Conservation (phyloP, 2,329 filamentous ascomycete genomes). For the Cordyceps fumosorosea region DNA sequence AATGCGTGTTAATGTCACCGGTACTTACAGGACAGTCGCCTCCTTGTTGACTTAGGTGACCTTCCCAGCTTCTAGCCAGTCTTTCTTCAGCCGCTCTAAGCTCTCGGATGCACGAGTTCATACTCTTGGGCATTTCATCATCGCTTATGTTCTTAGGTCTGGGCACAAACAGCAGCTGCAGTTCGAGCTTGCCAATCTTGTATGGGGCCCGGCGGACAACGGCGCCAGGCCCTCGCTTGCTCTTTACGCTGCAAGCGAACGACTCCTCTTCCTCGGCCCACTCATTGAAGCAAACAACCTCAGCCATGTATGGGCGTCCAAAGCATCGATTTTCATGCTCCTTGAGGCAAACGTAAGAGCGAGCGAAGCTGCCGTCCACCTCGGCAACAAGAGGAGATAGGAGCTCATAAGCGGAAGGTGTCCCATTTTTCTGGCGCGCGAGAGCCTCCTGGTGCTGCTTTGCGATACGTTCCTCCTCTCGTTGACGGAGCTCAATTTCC, state of each 20-base stretch:
- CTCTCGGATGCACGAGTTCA: conserved; percentile 93
- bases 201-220: conserved; percentile 86
- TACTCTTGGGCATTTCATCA: conserved; percentile 98
- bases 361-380: conserved; percentile 81
- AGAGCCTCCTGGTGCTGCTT: conserved; percentile 58
- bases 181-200: conserved; percentile 86
- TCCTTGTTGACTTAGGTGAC: conserved; percentile 89
- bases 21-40: conserved; percentile 88
- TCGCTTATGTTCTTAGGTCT: conserved; percentile 81
- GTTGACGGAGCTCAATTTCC: conserved; percentile 79
- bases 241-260: conserved; percentile 83
- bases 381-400: conserved; percentile 79
- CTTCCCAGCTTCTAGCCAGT: conserved; percentile 73
- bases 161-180: conserved; percentile 91
- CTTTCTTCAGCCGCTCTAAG: conserved; percentile 84
- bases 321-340: conserved; percentile 86
- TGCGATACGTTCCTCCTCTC: conserved; percentile 68
- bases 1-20: neutral
- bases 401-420: conserved; percentile 76
- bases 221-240: conserved; percentile 69
- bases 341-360: conserved; percentile 88
- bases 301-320: conserved; percentile 78
- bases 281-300: conserved; percentile 95
- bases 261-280: conserved; percentile 85
- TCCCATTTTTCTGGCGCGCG: conserved; percentile 53